Evolutionary conservation across 2,329 filamentous ascomycete species (phyloP), one percentile per base, ranked within the genome.

Genomic region (Claviceps quebecensis): DNA sequence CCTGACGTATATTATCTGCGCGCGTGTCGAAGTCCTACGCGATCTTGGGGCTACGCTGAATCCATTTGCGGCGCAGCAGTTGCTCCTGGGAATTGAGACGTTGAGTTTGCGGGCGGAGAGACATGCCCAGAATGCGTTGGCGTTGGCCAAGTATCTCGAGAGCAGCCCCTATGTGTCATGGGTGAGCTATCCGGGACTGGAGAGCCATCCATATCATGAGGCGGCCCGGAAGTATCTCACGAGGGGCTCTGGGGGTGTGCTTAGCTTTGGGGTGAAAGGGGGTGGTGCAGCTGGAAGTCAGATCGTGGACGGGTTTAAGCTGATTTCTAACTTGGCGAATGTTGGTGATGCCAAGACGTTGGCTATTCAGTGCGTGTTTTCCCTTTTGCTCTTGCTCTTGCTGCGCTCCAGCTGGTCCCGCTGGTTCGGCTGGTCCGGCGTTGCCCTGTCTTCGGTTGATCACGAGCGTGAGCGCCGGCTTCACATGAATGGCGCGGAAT

Each of bases 301-400:
- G 68, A 81, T 97, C 36, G 93, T 97, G 49, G 93, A 98, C 69
- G 82, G 82, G 59, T 94, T 98, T 74, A 93, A 94, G 77, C 72
- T 98, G 59, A 88, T 97, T 61, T 95, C 88, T 17, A 96, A 97
- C 70, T 73, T 97, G 59, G 93, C 93, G 53, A 98, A 98, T 65
- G 90, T 97, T 29, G 91, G 91, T 53, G 91, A 97, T 67, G 87
- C 86, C 47, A 97, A 97, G 78, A 95, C 90, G 6, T 73, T 96
- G 56, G 90, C 90, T 23, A 95, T 96, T 60, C 90, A 96, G 68
- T 70, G 49, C 59, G 68, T 62, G 22, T 22, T 11, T 7, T 26
- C 4, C 19, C 8, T 16, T 4, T 36, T 22, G 7, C 3, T 38
- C 8, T 36, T 9, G 11, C 4, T 34, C 36, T n/a, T 26, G 29